Base-by-base conservation (phyloP, 345 rosid species). In the Salix purpurea region DNA sequence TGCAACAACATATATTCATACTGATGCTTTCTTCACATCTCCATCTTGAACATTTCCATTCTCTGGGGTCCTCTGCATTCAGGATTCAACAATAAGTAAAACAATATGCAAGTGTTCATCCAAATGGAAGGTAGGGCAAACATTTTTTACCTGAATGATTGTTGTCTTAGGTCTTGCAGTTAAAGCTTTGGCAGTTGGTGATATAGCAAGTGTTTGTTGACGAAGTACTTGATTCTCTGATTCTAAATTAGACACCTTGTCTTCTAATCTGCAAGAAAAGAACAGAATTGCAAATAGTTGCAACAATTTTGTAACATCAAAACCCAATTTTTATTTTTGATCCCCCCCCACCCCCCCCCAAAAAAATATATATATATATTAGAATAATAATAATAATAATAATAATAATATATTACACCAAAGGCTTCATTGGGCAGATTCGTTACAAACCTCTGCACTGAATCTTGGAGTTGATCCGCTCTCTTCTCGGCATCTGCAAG, bases 201-300 rank as follows among this genome's bases (percentile, higher is more conserved):
- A 90, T 76, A 94, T 86, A 69, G 93, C 84, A 78, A 94, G 85
- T 72, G 98, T 91, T 84, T 94, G 98, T 83, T 94, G 97, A 54
- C 98, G 92, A 34, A 94, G 90, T 36, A 94, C 97, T 88, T 94
- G 98, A 88, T 85, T 94, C 83, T 94, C 98, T 1, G 98, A 91
- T 80, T 94, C 97, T 52, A 90, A 88, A 81, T 94, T 94, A 80
- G 96, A 87, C 81, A 94, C 92, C 74, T 91, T 94, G 80, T 94
- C 97, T 86, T 92, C 96, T 61, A 92, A 81, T 80, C 98, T 94
- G 87, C 62, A 74, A 34, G 50, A 52, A 34, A 18, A 50, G 48
- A 24, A 72, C 7, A 21, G 21, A 58, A 30, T 28, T 39, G 15
- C 28, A 58, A n/a, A 61, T 37, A 21, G 18, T 52, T 54, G 23